phyloP scores from a whole-genome alignment of 495 filamentous ascomycete genomes.

The Aspergillus indologenus region DNA sequence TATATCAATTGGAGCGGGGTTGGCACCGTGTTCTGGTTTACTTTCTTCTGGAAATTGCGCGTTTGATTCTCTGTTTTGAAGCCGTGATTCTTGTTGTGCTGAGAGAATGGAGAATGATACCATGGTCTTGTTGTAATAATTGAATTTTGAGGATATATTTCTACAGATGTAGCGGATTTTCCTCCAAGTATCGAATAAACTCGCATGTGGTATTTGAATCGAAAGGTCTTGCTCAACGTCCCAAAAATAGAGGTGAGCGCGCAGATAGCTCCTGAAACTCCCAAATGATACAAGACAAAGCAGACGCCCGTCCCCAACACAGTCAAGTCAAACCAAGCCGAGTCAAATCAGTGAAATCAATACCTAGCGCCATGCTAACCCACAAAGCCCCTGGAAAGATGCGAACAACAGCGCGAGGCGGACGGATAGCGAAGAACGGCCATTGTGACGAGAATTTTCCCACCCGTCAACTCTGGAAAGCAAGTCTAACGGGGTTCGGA shows the following conservation, averaged over 20 bases:
- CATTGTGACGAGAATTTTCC: not conserved
- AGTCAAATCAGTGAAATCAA: not conserved
- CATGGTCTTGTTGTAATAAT: not conserved
- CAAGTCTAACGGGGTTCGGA: slow-evolving; percentile 59
- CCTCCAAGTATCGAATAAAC: not conserved
- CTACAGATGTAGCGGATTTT: not conserved
- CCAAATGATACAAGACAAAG: slow-evolving; percentile 11
- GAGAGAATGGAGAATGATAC: slow-evolving; percentile 7
- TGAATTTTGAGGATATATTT: not conserved
- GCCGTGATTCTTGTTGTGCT: not conserved
- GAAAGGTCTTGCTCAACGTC: not conserved
- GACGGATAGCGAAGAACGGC: not conserved
- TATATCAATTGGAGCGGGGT: not conserved
- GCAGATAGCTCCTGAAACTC: slow-evolving; percentile 12
- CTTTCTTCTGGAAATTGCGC: not conserved
- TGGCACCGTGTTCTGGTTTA: not conserved
- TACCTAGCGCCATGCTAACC: slow-evolving; percentile 27
- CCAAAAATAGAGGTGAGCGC: not conserved
- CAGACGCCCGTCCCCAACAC: slow-evolving; percentile 3
- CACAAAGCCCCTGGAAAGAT: slow-evolving; percentile 12
- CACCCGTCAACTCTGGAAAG: no score
- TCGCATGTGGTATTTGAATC: not conserved
- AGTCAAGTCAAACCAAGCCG: not conserved
- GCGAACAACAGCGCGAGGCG: slow-evolving; percentile 9
- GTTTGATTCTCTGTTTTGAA: not conserved